Percentiles rank a stretch among this genome's conserved stretches.
Conservation (phyloP, 2,329 filamentous ascomycete species). For the Botrytis paeoniae region DNA sequence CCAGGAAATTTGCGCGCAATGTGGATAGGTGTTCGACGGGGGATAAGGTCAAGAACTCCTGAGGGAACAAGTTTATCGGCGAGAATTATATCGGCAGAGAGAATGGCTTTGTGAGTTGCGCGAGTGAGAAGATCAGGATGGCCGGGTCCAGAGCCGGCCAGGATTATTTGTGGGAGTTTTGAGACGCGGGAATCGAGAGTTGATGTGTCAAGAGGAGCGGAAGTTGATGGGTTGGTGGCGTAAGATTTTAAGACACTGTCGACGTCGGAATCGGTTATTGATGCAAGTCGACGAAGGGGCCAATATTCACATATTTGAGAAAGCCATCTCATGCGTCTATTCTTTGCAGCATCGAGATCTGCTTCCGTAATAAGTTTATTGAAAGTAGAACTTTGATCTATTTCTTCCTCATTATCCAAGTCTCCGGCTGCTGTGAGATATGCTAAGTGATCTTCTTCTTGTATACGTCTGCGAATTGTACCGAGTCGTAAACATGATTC, state of each 20-base stretch:
- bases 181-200: constrained; percentile 32
- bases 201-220: constrained; percentile 35
- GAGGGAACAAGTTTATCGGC: constrained; percentile 85
- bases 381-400: constrained; percentile 76
- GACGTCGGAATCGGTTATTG: constrained; percentile 77
- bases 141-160: constrained; percentile 89
- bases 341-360: constrained; percentile 71
- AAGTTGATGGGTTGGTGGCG: constrained; percentile 38
- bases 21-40: constrained; percentile 80
- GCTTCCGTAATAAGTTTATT: constrained; percentile 77
- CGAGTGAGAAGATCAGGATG: constrained; percentile 88
- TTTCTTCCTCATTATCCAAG: constrained; percentile 48
- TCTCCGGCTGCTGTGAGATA: constrained; percentile 35
- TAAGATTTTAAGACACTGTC: constrained; percentile 74
- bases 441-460: constrained; percentile 64
- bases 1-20: constrained; percentile 98
- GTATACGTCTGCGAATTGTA: constrained; percentile 65
- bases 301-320: constrained; percentile 98
- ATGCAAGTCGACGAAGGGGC: constrained; percentile 79
- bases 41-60: constrained; percentile 82
- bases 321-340: constrained; percentile 84
- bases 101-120: constrained; percentile 74
- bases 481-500: constrained; percentile 75
- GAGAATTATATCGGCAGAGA: constrained; percentile 72
- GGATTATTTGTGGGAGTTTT: constrained; percentile 67